phyloP scores from a whole-genome alignment of 2,329 filamentous ascomycete genomes.

The Cordyceps farinosa region DNA sequence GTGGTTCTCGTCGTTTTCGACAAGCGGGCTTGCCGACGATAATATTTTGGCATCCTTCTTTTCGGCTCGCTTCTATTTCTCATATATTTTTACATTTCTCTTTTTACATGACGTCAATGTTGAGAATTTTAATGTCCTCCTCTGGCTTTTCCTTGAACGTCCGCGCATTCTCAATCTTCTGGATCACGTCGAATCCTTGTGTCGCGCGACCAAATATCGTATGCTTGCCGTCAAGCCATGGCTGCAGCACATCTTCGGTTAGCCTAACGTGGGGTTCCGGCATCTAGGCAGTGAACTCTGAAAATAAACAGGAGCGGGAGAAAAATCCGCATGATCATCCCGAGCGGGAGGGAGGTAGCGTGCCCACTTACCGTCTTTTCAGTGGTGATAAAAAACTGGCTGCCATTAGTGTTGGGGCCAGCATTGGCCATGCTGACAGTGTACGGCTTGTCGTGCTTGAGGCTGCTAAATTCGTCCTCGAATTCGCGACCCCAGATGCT shows the following conservation, averaged over 20 bases:
- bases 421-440: constrained; percentile 98
- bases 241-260: constrained; percentile 41
- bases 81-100: not conserved
- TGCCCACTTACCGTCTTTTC: constrained; percentile 73
- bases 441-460: constrained; percentile 94
- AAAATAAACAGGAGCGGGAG: constrained; percentile 5
- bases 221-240: constrained; percentile 94
- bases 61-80: not conserved
- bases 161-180: constrained; percentile 88
- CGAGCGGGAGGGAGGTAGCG: constrained; percentile 12
- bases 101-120: constrained; percentile 61
- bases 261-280: constrained; percentile 16
- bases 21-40: constrained; percentile 11
- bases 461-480: constrained; percentile 84
- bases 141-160: constrained; percentile 90
- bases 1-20: constrained; percentile 9
- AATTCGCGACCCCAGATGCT: constrained; percentile 96
- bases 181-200: constrained; percentile 88
- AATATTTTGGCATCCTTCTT: not conserved
- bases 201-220: constrained; percentile 92
- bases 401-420: constrained; percentile 90
- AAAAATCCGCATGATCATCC: constrained; percentile 13
- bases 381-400: constrained; percentile 97
- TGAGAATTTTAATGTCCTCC: constrained; percentile 96
- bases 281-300: not conserved